Base-by-base conservation (phyloP, 352 stramenopile species). In the Globisporangium echinulatum region DNA sequence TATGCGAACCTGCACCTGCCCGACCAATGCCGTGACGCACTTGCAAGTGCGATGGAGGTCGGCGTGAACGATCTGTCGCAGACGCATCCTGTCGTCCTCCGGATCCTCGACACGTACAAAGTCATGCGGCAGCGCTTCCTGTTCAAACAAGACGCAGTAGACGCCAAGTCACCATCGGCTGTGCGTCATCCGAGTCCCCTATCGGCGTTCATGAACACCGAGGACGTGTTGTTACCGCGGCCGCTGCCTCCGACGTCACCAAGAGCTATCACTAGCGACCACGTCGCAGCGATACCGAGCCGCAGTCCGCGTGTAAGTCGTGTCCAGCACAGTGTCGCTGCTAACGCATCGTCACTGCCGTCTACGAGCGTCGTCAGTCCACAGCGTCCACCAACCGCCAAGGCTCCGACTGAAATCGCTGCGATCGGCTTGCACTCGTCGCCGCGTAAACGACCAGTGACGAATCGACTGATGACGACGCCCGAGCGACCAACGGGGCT, bases 71-170 rank as follows among this genome's bases (percentile, higher is more conserved):
- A 70, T 17, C 62, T 88, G 4, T 56, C 71, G 5, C 74, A 87
- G 59, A 71, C 62, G 11, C 76, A 88, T 56, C 79, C 77, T 1
- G 68, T 87, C 1, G 75, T 87, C 0, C 42, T 70, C n/a, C 63
- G 79, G 4, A 80, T 86, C 38, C 42, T 87, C 25, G 79, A 85
- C 52, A 87, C 79, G 37, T 89, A 84, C 67, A 89, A 89, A 56
- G 63, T 85, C 13, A 79, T 89, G 71, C 69, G 79, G 25, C 71
- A 84, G 64, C 82, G 75, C 43, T 89, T 89, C 49, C 52, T 89
- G 36, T 83, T 86, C 49, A 3, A 33, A 3, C 52, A 64, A 39
- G 52, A 44, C 19, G 49, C 43, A 33, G 19, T 11, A 17, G 59
- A 54, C 25, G 25, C 25, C 25, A 33, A 33, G 25, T 33, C 25